Evolutionary conservation across 345 rosid species (phyloP), one percentile per base, ranked within the genome.

Genomic region (Euphorbia lathyris): DNA sequence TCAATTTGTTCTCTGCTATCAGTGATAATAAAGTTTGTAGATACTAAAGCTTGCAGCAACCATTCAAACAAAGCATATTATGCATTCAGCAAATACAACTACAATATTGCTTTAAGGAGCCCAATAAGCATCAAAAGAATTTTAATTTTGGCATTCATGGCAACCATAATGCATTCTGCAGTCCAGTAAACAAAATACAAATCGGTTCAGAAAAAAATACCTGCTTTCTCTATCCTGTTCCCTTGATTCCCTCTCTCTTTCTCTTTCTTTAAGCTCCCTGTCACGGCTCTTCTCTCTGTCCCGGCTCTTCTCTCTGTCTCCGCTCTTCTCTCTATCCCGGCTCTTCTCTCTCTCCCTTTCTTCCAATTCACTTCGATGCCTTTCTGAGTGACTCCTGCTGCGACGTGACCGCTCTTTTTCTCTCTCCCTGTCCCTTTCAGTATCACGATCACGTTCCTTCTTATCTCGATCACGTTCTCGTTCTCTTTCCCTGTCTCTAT

Each of bases 211-310:
- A 14, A 62, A 34, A 36, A 32, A 58, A 47, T 82, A 95, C 99
- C 97, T 92, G 93, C 60, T 86, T 67, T 86, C 95, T 84, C 87
- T 84, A 27, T 87, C 95, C 3, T 84, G 86, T 52, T 88, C 93
- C 78, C 80, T 82, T 47, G 74, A 36, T 29, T 83, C 91, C 81
- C 81, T 86, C 76, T 86, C 95, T 67, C 57, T 86, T 67, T 86
- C 95, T 85, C 86, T 84, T 30, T 87, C 95, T 4, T 85, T 86
- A 66, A 72, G 83, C 50, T 88, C 93, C 77, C 65, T 58, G 13
- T 55, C 58, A 9, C 51, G 76, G 32, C 48, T 83, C 90, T 81
- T 84, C 73, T 85, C 96, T 67, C 67, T 86, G 19, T 96, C 80
- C 68, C 74, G 69, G 88, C 96, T 67, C 73, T 48, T 85, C 58